Evolutionary conservation across 371 early-diverging fungal genomes (phyloP).

Genomic region (Chytridiales sp.): DNA sequence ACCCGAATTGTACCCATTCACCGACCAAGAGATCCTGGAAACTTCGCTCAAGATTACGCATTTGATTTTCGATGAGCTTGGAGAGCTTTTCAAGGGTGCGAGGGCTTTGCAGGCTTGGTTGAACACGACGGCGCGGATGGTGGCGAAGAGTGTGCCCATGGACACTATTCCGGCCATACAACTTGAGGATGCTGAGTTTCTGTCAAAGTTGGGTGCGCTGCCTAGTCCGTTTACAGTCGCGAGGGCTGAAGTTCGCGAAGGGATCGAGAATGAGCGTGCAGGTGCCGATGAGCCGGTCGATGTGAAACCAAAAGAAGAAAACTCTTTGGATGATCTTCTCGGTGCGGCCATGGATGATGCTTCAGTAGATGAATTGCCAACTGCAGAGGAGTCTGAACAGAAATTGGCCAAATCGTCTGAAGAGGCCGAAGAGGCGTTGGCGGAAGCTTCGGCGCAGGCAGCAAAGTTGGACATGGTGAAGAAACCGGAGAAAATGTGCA

Average conservation of each 20-base stretch:
- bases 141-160: slow-evolving; percentile 76
- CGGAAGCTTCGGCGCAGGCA: slow-evolving; percentile 1
- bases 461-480: neutral
- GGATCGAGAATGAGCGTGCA: slow-evolving; percentile 2
- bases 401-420: slow-evolving; percentile 4
- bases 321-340: slow-evolving; percentile 5
- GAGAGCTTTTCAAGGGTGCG: slow-evolving; percentile 66
- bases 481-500: slow-evolving; percentile 46
- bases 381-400: neutral
- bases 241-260: slow-evolving; percentile 10
- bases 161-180: slow-evolving; percentile 39
- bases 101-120: slow-evolving; percentile 91
- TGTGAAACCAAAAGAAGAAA: slow-evolving; percentile 17
- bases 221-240: slow-evolving; percentile 27
- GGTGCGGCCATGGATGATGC: slow-evolving; percentile 26
- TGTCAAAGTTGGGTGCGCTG: slow-evolving; percentile 38
- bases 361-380: neutral
- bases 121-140: slow-evolving; percentile 81
- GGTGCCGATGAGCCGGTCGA: too few species aligned
- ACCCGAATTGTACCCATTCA: slow-evolving; percentile 32
- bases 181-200: slow-evolving; percentile 33
- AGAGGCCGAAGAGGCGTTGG: neutral
- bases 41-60: slow-evolving; percentile 68
- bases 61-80: slow-evolving; percentile 79
- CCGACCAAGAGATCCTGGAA: slow-evolving; percentile 42